A percentile compares a stretch with the other conserved stretches of the same genome.
Conservation (phyloP, 257 asterid species). For the Forsythia suspensa region DNA sequence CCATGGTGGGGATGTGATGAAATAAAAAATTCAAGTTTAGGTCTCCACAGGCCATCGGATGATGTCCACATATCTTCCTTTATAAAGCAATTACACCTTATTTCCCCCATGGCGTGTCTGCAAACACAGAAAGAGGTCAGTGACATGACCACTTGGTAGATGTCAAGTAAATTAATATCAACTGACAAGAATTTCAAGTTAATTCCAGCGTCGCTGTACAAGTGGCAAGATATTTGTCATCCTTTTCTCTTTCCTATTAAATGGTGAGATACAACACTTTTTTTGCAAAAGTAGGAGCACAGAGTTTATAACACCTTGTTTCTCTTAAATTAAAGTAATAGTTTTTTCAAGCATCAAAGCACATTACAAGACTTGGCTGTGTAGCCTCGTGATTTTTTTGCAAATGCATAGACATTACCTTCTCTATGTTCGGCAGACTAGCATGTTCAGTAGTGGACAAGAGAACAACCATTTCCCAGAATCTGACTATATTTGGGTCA, state of each 20-base stretch:
- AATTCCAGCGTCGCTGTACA: not conserved
- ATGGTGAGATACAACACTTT: not conserved
- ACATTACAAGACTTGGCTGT: not conserved
- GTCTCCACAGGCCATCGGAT: constrained; percentile 55
- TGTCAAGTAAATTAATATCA: constrained; percentile 11
- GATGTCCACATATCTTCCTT: constrained; percentile 77
- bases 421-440: constrained; percentile 21
- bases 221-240: not conserved
- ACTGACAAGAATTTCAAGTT: constrained; percentile 2
- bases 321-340: not conserved
- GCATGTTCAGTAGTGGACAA: constrained; percentile 28
- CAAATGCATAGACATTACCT: constrained; percentile 21
- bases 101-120: constrained; percentile 43
- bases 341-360: not conserved
- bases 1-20: constrained; percentile 41
- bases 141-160: not conserved
- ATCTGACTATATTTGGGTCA: constrained; percentile 24
- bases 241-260: constrained; percentile 10
- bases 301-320: not conserved
- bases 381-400: not conserved
- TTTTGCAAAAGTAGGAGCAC: not conserved
- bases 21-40: constrained; percentile 46
- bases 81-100: constrained; percentile 35
- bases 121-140: constrained; percentile 18
- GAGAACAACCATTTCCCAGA: constrained; percentile 32